Conservation (phyloP, 768 basidiomycete genomes). For the Suillus discolor region DNA sequence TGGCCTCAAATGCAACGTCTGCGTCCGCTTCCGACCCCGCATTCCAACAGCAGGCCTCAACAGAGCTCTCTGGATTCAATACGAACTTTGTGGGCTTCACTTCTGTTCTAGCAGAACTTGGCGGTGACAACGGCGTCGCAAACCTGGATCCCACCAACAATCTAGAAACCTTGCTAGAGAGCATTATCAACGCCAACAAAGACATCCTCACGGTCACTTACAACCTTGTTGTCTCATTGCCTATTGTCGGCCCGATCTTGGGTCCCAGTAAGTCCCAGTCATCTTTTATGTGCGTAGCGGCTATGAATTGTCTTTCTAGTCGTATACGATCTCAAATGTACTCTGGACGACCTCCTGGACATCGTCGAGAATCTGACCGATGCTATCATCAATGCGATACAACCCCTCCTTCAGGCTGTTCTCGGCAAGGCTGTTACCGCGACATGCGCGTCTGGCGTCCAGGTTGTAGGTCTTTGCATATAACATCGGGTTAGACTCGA, state of each 20-base stretch:
- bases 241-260: conserved; percentile 50
- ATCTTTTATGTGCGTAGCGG: conserved; percentile 4
- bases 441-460: conserved; percentile 27
- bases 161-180: conserved; percentile 53
- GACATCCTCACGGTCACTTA: conserved; percentile 37
- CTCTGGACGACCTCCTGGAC: conserved; percentile 54
- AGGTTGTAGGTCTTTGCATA: conserved; percentile 20
- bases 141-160: conserved; percentile 48
- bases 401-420: conserved; percentile 35
- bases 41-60: conserved; percentile 41
- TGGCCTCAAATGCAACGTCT: conserved; percentile 36
- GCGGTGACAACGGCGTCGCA: conserved; percentile 49
- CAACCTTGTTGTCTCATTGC: conserved; percentile 40
- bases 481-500: conserved; percentile 26
- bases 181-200: conserved; percentile 52
- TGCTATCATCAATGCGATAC: conserved; percentile 44
- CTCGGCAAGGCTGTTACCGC: conserved; percentile 22
- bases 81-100: conserved; percentile 35
- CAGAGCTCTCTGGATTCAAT: conserved; percentile 39
- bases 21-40: conserved; percentile 29
- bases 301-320: conserved; percentile 37
- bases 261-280: conserved; percentile 51
- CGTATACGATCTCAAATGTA: conserved; percentile 62
- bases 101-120: conserved; percentile 28
- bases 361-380: conserved; percentile 51